phyloP scores from a whole-genome alignment of 1,139 yeast species.

The Scheffersomyces segobiensis region DNA sequence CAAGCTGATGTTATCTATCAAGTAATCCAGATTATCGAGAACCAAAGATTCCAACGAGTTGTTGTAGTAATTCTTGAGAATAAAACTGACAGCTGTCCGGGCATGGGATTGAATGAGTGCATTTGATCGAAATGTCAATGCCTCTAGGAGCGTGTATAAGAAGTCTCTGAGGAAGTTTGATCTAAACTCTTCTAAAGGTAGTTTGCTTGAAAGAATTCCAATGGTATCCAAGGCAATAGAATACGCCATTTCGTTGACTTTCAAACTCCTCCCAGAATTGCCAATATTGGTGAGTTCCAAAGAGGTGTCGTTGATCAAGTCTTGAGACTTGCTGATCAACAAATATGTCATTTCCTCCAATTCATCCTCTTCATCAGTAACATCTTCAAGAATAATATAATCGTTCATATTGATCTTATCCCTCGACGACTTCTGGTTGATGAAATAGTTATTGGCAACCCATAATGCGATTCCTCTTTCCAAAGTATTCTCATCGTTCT shows the following conservation, averaged over 20 bases:
- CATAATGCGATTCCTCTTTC: constrained; percentile 24
- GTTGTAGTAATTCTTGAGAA: constrained; percentile 57
- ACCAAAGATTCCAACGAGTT: constrained; percentile 59
- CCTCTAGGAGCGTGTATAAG: constrained; percentile 35
- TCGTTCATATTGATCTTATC: constrained; percentile 17
- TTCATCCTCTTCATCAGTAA: constrained; percentile 9
- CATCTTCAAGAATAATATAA: constrained; percentile 22
- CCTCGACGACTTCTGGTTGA: constrained; percentile 1
- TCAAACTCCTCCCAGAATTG: background rate
- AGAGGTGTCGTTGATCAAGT: constrained; percentile 19
- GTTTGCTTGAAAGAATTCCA: constrained; percentile 22
- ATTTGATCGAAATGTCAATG: constrained; percentile 29
- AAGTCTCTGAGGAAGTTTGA: constrained; percentile 33
- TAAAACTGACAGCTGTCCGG: constrained; percentile 20
- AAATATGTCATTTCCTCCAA: constrained; percentile 20
- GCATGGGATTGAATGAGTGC: constrained; percentile 35
- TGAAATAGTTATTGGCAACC: constrained; percentile 27
- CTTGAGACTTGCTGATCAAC: constrained; percentile 27
- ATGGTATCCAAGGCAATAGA: constrained; percentile 34
- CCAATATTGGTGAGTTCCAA: constrained; percentile 6
- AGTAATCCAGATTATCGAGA: constrained; percentile 71
- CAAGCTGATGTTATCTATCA: constrained; percentile 72
- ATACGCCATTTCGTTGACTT: constrained; percentile 23
- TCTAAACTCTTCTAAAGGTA: constrained; percentile 30
- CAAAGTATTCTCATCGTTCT: background rate